Percentiles rank a stretch among this genome's conserved stretches.
These are phyloP conservation scores for Letharia columbiana DNA, from an alignment of 495 filamentous ascomycete species.

Conservation along the genomic window DNA sequence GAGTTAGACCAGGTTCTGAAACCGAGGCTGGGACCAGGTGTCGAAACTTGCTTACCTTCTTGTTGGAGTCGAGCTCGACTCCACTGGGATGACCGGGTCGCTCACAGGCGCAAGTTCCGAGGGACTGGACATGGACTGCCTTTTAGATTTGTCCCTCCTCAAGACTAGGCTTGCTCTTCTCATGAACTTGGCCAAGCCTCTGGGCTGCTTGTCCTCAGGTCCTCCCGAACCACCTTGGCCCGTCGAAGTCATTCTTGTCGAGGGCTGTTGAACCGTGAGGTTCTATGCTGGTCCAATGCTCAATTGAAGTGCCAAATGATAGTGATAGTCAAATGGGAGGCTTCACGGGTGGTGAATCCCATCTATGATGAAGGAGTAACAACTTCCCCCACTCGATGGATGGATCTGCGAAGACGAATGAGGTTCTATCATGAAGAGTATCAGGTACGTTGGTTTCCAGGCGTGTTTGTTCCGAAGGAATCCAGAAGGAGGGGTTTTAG, in stretches of 20 bases:
- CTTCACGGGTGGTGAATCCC: background rate
- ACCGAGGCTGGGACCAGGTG: background rate
- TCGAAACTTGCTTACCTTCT: constrained; percentile 29
- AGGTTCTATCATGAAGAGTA: background rate
- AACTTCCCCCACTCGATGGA: background rate
- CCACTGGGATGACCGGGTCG: background rate
- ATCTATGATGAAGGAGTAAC: background rate
- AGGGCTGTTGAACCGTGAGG: background rate
- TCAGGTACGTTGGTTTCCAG: background rate
- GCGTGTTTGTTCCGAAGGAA: too few relatives aligned
- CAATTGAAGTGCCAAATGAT: background rate
- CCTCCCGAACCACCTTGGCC: constrained; percentile 20
- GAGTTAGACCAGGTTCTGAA: background rate
- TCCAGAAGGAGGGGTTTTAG: too few relatives aligned
- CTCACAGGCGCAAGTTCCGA: constrained; percentile 22
- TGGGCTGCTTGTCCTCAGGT: constrained; percentile 50
- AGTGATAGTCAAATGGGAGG: background rate
- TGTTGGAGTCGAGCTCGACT: constrained; percentile 22
- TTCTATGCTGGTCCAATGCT: background rate
- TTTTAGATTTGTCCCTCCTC: constrained; percentile 44
- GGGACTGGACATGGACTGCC: constrained; percentile 29
- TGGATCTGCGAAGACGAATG: background rate
- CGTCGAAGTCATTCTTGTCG: constrained; percentile 16
- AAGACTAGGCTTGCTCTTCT: constrained; percentile 56
- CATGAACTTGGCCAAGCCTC: constrained; percentile 54